Base-by-base conservation (phyloP, 1,284 basidiomycete genomes). In the Leccinum laetum region DNA sequence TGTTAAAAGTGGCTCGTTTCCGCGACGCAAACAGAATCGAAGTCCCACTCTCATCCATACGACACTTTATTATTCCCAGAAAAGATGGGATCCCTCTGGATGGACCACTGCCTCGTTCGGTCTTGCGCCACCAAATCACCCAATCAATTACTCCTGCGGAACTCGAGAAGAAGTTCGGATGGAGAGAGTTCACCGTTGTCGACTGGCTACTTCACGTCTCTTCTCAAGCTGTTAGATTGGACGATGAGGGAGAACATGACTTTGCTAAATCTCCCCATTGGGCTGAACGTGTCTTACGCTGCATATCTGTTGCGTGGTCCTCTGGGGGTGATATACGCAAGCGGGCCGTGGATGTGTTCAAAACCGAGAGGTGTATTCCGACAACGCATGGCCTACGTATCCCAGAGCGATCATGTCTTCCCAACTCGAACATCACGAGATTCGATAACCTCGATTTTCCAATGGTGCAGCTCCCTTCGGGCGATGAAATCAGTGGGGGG, bases 371-470 rank as follows among this genome's bases (percentile, higher is more conserved):
- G 0, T 95, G 94, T 72, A 86, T 99, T 14, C 95, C 95, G 0
- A 96, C 94, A 0, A 87, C 88, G 1, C 77, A 79, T 5, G 94
- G 94, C 6, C 85, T 96, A 81, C 88, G 86, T 73, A 72, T 74
- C 61, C 93, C 96, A 0, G 77, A 79, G 4, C 87, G 95, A 65
- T 84, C 94, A 3, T 98, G 98, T 79, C 95, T 98, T 75, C 81
- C 91, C 24, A 21, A 13, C 18, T 21, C 11, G 46, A 21, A 49
- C 46, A 21, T n/a, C 46, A 49, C 21, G 21, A 21, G 21, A 21
- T 94, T 92, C 21, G 87, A 93, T 69, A 82, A 37, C 2, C 58
- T 18, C 6, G 55, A 58, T 58, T 80, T 97, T 7, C 89, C 94
- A 2, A 88, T 94, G 26, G 87, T 96, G 4, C 84, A 81, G 1